These are phyloP conservation scores for Lactuca saligna DNA, from an alignment of 129 eudicot species.

Conservation along the genomic window DNA sequence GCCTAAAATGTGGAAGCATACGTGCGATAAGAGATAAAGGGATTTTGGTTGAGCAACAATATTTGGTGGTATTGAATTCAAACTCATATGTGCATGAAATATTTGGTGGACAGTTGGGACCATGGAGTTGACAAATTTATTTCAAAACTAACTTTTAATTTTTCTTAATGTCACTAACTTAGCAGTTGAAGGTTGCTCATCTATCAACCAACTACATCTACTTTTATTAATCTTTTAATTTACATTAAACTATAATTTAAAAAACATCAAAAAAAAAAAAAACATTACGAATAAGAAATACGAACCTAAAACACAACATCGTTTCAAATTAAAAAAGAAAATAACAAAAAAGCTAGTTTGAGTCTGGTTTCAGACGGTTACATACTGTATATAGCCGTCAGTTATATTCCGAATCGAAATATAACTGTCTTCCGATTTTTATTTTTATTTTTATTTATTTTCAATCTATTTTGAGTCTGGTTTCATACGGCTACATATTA, in stretches of 20 bases:
- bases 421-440: too few species aligned
- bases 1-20: conserved; percentile 25
- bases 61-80: conserved; percentile 18
- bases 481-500: too few species aligned
- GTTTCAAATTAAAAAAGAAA: too few species aligned
- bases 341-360: too few species aligned
- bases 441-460: too few species aligned
- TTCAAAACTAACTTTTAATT: conserved; percentile 21
- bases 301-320: too few species aligned
- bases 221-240: background rate
- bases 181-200: conserved; percentile 69
- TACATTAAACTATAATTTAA: too few species aligned
- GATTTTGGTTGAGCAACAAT: conserved; percentile 28
- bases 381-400: too few species aligned
- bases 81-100: conserved; percentile 42
- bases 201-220: conserved; percentile 45
- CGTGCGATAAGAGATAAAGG: background rate
- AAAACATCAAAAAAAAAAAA: too few species aligned
- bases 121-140: conserved; percentile 38
- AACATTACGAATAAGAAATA: background rate
- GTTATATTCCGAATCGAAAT: too few species aligned
- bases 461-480: too few species aligned
- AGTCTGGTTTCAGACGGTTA: too few species aligned
- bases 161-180: conserved; percentile 30
- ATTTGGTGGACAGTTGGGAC: conserved; percentile 54